A percentile compares a stretch with the other conserved stretches of the same genome.
phyloP scores from a whole-genome alignment of 495 filamentous ascomycete genomes.

The Annulohypoxylon stygium region DNA sequence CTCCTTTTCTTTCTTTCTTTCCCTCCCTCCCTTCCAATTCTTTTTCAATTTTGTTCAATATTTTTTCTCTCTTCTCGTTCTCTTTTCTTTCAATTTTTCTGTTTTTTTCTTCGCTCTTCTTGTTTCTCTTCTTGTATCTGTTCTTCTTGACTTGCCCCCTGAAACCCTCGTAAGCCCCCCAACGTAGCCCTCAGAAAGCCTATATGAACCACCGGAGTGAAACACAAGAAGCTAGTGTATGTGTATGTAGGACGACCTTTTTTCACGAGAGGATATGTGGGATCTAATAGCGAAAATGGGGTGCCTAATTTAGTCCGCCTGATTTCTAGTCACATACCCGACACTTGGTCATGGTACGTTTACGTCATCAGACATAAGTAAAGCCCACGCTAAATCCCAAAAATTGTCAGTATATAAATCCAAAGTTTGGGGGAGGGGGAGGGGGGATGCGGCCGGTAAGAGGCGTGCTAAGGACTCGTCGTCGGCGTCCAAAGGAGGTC shows the following conservation, averaged over 20 bases:
- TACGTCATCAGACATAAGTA: too few relatives aligned
- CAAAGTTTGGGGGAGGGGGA: background rate
- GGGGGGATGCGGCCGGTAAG: background rate
- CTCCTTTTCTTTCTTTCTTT: background rate
- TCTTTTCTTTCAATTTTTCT: background rate
- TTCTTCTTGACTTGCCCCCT: background rate
- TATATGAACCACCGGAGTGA: background rate
- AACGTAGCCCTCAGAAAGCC: background rate
- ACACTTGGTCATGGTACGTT: too few relatives aligned
- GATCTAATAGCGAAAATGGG: background rate
- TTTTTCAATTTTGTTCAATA: background rate
- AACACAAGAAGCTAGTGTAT: background rate
- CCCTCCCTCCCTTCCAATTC: background rate
- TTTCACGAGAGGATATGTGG: background rate
- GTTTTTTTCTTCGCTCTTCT: background rate
- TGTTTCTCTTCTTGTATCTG: background rate
- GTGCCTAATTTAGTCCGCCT: background rate
- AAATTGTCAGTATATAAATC: background rate
- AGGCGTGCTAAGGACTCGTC: slow-evolving; percentile 7
- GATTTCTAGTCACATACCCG: too few relatives aligned
- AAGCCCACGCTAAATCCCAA: background rate
- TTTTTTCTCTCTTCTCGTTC: background rate
- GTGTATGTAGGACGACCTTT: background rate
- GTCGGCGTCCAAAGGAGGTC: background rate
- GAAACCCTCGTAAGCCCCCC: background rate